Evolutionary conservation across 2,329 filamentous ascomycete species (phyloP), one percentile per base, ranked within the genome.

Genomic region (Neopestalotiopsis rosae): DNA sequence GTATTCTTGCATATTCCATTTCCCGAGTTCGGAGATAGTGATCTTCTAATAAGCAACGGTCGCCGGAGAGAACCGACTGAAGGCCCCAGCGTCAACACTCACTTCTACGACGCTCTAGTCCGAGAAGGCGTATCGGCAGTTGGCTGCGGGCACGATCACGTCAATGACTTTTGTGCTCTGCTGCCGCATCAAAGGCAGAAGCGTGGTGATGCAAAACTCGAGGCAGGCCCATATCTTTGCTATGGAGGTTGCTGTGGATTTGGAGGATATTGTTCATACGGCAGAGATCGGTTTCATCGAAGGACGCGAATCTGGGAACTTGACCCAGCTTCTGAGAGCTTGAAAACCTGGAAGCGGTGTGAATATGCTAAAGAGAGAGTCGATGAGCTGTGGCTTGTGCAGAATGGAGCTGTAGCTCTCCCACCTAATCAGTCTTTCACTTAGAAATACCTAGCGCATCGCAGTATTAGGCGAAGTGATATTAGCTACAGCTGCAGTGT

Each of bases 81-180:
- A 67, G 65, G 75, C 45, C 76, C 76, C 3, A 77, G 74, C 61
- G 69, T 69, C 67, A 78, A 79, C 68, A 76, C 77, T 1, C 72
- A 77, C 66, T 75, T 78, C 68, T 78, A 79, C 67, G 71, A 77
- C 65, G 74, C 75, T 67, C 71, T 79, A 63, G 73, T 69, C 30
- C 69, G 73, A 71, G 76, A 69, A 70, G 75, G 72, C 17, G 66
- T 78, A 66, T 61, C 69, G 49, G 77, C 76, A 69, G 38, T 79
- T 64, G 75, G 77, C 57, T 78, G 74, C 67, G 76, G 75, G n/a
- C 76, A 79, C 68, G 77, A 79, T 68, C 76, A 78, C 61, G 75
- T 76, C 28, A 78, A 79, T 68, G 77, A 79, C 66, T 79, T 78
- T 71, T 78, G 76, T 66, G 77, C 70, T 74, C 69, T 75, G 66